Percentiles rank a stretch among this genome's conserved stretches.
phyloP scores from a whole-genome alignment of 2,329 filamentous ascomycete species.

The Verticillium tricorpus region DNA sequence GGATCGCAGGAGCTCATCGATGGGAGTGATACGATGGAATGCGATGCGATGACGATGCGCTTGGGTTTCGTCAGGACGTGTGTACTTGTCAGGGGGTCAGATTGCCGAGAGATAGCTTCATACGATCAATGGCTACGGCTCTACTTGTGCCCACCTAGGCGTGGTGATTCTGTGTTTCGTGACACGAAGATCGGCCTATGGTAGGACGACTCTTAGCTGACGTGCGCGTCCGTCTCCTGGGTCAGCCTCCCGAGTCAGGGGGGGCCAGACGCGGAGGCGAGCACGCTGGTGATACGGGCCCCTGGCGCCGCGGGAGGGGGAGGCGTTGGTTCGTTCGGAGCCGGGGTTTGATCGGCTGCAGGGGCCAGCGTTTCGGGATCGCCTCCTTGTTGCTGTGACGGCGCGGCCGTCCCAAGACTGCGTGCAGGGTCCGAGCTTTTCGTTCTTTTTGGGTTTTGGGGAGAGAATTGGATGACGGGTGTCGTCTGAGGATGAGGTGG shows the following conservation, averaged over 20 bases:
- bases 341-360: conserved; percentile 17
- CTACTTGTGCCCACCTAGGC: background rate
- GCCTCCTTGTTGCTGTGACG: conserved; percentile 2
- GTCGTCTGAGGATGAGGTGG: conserved; percentile 3
- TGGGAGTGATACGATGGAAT: background rate
- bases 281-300: background rate
- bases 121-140: background rate
- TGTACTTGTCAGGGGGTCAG: background rate
- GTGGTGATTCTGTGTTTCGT: background rate
- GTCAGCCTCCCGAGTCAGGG: background rate
- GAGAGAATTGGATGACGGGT: conserved; percentile 1
- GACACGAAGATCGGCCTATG: background rate
- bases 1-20: background rate
- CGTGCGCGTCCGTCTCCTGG: background rate
- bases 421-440: background rate
- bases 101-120: background rate
- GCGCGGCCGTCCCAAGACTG: background rate
- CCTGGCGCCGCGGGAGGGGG: background rate
- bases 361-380: conserved; percentile 15
- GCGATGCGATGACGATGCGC: background rate
- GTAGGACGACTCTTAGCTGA: background rate
- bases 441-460: background rate
- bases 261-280: background rate
- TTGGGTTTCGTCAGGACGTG: background rate
- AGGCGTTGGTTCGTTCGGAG: background rate